phyloP scores from a whole-genome alignment of 2,329 filamentous ascomycete species.

The Ophidiomyces ophidiicola region DNA sequence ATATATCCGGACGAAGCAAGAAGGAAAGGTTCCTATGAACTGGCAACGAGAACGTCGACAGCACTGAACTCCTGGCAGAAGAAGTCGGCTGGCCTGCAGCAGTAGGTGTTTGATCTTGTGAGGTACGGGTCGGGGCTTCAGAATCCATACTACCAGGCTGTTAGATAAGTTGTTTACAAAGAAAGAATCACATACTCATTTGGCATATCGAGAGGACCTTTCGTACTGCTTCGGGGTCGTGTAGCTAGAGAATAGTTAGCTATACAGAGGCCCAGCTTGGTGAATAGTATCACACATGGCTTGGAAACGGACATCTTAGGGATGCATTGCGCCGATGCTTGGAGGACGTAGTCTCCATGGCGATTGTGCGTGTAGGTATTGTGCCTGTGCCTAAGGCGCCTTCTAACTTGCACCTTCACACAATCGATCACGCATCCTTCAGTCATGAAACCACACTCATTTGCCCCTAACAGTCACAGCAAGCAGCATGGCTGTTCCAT shows the following conservation, averaged over 20 bases:
- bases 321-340: constrained; percentile 29
- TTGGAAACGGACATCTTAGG: constrained; percentile 22
- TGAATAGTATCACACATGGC: constrained; percentile 14
- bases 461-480: background rate
- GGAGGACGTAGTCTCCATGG: constrained; percentile 19
- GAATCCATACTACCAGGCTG: constrained; percentile 3
- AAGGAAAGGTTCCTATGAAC: constrained; percentile 63
- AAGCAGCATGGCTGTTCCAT: no score
- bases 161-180: background rate
- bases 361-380: constrained; percentile 1
- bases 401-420: no score
- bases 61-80: constrained; percentile 1
- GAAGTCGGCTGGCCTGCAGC: background rate
- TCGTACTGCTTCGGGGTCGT: constrained; percentile 46
- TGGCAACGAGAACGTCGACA: background rate
- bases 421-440: no score
- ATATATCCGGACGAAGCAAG: constrained; percentile 67
- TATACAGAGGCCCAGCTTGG: background rate
- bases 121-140: background rate
- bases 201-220: constrained; percentile 58
- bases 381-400: no score
- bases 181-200: constrained; percentile 50
- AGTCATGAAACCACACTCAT: background rate
- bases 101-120: background rate
- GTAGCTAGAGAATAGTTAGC: constrained; percentile 23